Base-by-base conservation (phyloP, 768 basidiomycete species). In the Trametes maxima region DNA sequence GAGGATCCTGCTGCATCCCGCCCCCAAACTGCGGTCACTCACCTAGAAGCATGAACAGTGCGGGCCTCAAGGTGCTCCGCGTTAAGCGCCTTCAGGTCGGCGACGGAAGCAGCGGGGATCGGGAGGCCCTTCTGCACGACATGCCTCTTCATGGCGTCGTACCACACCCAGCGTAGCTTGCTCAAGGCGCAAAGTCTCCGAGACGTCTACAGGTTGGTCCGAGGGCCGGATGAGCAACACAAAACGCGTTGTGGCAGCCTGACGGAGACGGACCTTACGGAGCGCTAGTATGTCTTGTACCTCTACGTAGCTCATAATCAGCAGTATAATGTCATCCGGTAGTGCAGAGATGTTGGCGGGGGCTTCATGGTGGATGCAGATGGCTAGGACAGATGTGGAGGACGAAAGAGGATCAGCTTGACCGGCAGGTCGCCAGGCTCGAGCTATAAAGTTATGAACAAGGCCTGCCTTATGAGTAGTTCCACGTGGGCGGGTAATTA, bases 81-180 rank as follows among this genome's bases (percentile, higher is more conserved):
- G 28, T 74, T 70, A 17, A 73, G 57, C 36, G 62, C 58, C 54
- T 70, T 69, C 54, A 74, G 60, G 57, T 74, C 73, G 1, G 65
- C 53, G 45, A 55, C 40, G 13, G 62, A 67, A 43, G 56, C 62
- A 35, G 74, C 72, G 24, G 75, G 75, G 17, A 76, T 57, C 46
- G 75, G 73, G 25, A 76, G 66, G 13, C 72, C 72, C 33, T 65
- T 68, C 59, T 71, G 65, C 10, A 74, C 67, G 64, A 76, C 70
- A 63, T 73, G 75, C 10, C 69, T 67, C 46, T 70, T 66, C 36
- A 76, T 64, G 17, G 74, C 75, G 60, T 75, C 69, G 40, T 70
- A 67, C 75, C 75, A 76, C 17, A 76, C 73, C 74, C 74, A 76
- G 53, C 75, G 75, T 45, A 72, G 57, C 63, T 72, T 74, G 45